Evolutionary conservation across 441 rosid species (phyloP), one percentile per base, ranked within the genome.

Genomic region (Manihot esculenta): DNA sequence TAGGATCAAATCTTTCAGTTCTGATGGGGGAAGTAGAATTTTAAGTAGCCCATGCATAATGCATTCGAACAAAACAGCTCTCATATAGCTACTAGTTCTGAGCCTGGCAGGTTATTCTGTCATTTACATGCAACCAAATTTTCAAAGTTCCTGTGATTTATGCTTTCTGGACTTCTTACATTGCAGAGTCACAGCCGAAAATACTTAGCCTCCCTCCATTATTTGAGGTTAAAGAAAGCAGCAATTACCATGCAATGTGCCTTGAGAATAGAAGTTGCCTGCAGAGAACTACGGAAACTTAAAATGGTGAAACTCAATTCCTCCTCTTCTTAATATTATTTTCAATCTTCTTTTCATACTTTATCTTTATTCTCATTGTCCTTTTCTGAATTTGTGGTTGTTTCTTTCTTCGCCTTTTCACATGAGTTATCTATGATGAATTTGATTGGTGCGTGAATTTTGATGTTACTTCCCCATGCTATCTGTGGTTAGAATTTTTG

Each of bases 231-330:
- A 68, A 93, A 81, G 84, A 84, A 78, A 81, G 91, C 92, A 77
- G 89, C 97, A 68, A 79, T 89, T 45, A 67, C 75, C 41, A 74
- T 77, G 53, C 98, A 93, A 81, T 86, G 93, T 83, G 87, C 83
- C 74, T 88, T 97, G 96, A 89, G 99, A 84, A 83, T 73, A 69
- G 88, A 64, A 82, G 71, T 81, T 72, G 97, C 99, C 50, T 79
- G 85, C n/a, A 82, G 79, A 82, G 97, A 93, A 76, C 69, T 96
- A 72, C 80, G 79, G 76, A 82, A 82, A 63, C 96, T 93, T 74
- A 91, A 78, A 84, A 82, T 86, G 93, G 99, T 96, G 66, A 82
- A 9, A 24, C 70, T 18, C 17, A 57, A 23, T 64, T 63, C 45
- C 55, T 76, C 18, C 27, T 7, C 18, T 57, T 57, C n/a, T 55